These are phyloP conservation scores for Zea luxurians DNA, from an alignment of 176 grass and related monocot genomes.

Conservation along the genomic window DNA sequence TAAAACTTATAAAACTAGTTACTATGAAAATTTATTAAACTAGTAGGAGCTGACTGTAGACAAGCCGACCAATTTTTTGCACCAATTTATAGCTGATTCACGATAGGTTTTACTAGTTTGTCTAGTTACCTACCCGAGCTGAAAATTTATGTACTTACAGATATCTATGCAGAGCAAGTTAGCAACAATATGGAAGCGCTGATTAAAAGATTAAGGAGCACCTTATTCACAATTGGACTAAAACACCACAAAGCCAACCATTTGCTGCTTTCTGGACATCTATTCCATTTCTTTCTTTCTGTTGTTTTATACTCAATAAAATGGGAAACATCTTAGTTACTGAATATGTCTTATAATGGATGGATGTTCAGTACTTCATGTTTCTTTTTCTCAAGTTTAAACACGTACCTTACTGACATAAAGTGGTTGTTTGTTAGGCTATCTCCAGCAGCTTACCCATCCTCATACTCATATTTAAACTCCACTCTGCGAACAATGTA, in stretches of 20 bases:
- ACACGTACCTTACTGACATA: not conserved
- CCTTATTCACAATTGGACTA: not conserved
- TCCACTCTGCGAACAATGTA: too few relatives aligned
- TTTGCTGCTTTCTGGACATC: not conserved
- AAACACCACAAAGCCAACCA: not conserved
- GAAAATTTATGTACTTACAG: not conserved
- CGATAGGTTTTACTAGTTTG: not conserved
- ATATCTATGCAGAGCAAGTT: not conserved
- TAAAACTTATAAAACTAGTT: not conserved
- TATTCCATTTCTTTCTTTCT: not conserved
- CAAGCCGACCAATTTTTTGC: not conserved
- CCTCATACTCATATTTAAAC: too few relatives aligned
- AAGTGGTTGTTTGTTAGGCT: not conserved
- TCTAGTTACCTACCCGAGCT: not conserved
- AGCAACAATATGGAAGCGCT: not conserved
- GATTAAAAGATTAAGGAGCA: not conserved
- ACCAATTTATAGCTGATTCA: not conserved
- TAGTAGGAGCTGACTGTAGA: not conserved
- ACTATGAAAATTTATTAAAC: not conserved
- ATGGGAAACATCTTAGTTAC: not conserved
- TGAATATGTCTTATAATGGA: not conserved
- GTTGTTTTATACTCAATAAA: not conserved
- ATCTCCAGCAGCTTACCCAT: too few relatives aligned
- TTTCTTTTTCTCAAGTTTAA: not conserved
- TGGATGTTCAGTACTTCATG: not conserved